phyloP scores from a whole-genome alignment of 257 asterid species.

The Capsicum rhomboideum region DNA sequence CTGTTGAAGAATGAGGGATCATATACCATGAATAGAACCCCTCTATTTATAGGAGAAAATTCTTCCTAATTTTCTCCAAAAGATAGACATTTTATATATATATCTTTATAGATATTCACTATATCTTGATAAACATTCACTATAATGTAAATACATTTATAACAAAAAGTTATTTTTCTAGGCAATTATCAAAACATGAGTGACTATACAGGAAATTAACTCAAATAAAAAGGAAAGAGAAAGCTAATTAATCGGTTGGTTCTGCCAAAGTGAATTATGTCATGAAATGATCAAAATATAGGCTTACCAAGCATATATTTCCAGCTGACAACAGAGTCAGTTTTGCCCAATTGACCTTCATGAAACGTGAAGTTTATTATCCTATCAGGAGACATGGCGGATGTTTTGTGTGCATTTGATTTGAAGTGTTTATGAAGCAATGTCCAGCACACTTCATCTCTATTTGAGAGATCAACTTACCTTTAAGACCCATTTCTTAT shows the following conservation, averaged over 20 bases:
- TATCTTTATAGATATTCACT: no score
- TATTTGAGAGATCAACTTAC: background rate
- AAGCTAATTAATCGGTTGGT: background rate
- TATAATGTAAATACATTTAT: no score
- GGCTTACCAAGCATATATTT: background rate
- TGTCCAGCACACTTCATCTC: background rate
- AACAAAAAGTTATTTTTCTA: no score
- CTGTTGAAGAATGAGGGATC: no score
- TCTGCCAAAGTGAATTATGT: background rate
- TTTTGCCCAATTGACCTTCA: background rate
- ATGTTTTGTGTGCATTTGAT: background rate
- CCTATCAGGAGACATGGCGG: background rate
- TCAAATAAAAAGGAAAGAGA: background rate
- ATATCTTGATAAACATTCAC: no score
- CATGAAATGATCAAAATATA: background rate
- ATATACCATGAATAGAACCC: no score
- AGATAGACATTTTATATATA: no score
- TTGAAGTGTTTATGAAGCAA: background rate
- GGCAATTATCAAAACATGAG: no score
- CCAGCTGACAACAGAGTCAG: background rate
- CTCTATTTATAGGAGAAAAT: no score
- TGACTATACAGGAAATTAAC: no score
- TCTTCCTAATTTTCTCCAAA: no score
- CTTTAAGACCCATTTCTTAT: background rate
- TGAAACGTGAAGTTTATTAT: background rate